Conservation (phyloP, 257 asterid genomes). For the Solanum chilense region DNA sequence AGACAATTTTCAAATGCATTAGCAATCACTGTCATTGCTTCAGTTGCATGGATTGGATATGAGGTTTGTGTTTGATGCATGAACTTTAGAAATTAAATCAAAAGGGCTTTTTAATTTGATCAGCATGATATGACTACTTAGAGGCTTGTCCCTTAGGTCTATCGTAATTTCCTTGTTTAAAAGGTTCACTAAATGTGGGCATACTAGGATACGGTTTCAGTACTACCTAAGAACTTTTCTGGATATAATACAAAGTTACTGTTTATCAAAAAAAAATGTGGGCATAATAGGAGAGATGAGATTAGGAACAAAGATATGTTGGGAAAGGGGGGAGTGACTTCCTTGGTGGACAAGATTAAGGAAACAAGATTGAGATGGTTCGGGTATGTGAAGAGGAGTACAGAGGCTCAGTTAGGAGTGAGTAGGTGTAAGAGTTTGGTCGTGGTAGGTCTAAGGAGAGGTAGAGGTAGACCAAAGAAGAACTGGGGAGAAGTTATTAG, state of each 20-base stretch:
- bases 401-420: neutral
- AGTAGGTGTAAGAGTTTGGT: neutral
- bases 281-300: neutral
- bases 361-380: neutral
- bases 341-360: neutral
- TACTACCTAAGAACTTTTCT: neutral
- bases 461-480: neutral
- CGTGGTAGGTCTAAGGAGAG: neutral
- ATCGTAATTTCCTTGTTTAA: neutral
- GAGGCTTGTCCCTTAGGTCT: neutral
- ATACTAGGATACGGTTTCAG: neutral
- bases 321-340: neutral
- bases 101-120: neutral
- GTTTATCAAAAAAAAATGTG: neutral
- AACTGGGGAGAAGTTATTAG: neutral
- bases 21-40: conserved; percentile 63
- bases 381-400: neutral
- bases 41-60: conserved; percentile 89
- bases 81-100: neutral
- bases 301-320: neutral
- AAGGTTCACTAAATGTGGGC: neutral
- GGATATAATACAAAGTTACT: neutral
- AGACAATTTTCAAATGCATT: conserved; percentile 91
- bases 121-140: neutral
- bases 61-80: conserved; percentile 52